Evolutionary conservation across 805 yeast species (phyloP).

Genomic region (Nakazawaea sp.): DNA sequence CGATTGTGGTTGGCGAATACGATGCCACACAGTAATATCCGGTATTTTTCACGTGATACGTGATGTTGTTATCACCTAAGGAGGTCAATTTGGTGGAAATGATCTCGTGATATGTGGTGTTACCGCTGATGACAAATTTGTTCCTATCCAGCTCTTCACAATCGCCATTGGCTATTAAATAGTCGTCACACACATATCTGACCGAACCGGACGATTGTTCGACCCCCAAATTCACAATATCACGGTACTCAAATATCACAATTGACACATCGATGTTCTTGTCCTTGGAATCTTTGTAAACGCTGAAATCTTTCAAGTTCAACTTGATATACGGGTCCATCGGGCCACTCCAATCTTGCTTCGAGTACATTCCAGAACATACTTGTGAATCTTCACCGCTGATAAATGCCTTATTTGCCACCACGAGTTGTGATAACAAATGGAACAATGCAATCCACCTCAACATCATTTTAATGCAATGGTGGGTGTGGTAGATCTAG

Average conservation of each 20-base stretch:
- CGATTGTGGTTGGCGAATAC: slow-evolving; percentile 32
- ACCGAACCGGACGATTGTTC: slow-evolving; percentile 31
- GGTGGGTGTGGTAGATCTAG: no score
- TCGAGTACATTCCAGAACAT: slow-evolving; percentile 88
- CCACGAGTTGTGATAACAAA: no score
- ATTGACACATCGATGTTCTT: slow-evolving; percentile 43
- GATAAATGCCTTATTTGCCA: slow-evolving; percentile 42
- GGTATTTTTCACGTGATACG: slow-evolving; percentile 62
- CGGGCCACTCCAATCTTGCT: slow-evolving; percentile 81
- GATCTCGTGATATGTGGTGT: slow-evolving; percentile 41
- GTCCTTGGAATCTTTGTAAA: slow-evolving; percentile 21
- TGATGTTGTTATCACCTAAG: slow-evolving; percentile 52
- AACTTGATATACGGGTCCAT: slow-evolving; percentile 54
- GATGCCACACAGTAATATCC: slow-evolving; percentile 93
- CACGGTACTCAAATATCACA: slow-evolving; percentile 79
- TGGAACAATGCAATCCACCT: no score
- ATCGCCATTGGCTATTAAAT: slow-evolving; percentile 45
- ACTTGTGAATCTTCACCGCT: slow-evolving; percentile 50
- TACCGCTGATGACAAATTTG: slow-evolving; percentile 50
- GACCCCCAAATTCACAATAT: slow-evolving; percentile 62
- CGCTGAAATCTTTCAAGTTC: slow-evolving; percentile 28
- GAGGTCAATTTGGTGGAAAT: slow-evolving; percentile 47
- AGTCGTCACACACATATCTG: slow-evolving; percentile 71
- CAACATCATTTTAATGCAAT: no score
- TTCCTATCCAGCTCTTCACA: slow-evolving; percentile 55